These are phyloP conservation scores for Plasmodium coatneyi DNA, from an alignment of 169 alveolate genomes.

Conservation along the genomic window DNA sequence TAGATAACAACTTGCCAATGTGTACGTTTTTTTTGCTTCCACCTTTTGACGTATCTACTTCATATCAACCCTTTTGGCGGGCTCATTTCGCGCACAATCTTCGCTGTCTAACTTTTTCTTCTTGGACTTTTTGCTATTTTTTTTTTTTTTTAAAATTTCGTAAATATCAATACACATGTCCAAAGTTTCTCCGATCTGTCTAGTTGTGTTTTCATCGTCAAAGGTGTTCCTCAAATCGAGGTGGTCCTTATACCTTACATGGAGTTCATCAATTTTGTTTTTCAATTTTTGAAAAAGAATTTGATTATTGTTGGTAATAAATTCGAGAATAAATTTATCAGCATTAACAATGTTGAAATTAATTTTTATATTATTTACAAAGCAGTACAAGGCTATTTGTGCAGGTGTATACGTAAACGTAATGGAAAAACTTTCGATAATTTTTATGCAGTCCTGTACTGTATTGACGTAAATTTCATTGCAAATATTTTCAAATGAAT, in stretches of 20 bases:
- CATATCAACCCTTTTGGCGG: slow-evolving; percentile 26
- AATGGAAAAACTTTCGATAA: slow-evolving; percentile 21
- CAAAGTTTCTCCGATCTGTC: slow-evolving; percentile 57
- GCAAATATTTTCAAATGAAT: slow-evolving; percentile 39
- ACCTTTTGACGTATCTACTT: slow-evolving; percentile 8
- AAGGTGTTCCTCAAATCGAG: slow-evolving; percentile 57
- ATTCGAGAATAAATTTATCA: slow-evolving; percentile 45
- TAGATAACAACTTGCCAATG: background rate
- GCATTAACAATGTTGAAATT: slow-evolving; percentile 59
- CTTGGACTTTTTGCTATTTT: background rate
- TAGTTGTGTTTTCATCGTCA: slow-evolving; percentile 70
- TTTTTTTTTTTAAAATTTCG: slow-evolving; percentile 18
- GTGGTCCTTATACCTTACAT: slow-evolving; percentile 29
- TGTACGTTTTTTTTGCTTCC: background rate
- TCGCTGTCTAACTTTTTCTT: slow-evolving; percentile 30
- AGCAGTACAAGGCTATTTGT: slow-evolving; percentile 64
- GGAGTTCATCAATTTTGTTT: slow-evolving; percentile 56
- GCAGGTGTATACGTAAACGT: slow-evolving; percentile 60
- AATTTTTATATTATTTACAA: slow-evolving; percentile 56
- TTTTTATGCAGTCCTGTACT: slow-evolving; percentile 30
- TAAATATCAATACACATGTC: slow-evolving; percentile 64
- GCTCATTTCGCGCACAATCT: slow-evolving; percentile 1
- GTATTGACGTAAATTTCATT: slow-evolving; percentile 27
- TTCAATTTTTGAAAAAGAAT: slow-evolving; percentile 64
- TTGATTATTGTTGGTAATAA: slow-evolving; percentile 68